Conservation (phyloP, 768 basidiomycete species). For the Coprinellus micaceus region DNA sequence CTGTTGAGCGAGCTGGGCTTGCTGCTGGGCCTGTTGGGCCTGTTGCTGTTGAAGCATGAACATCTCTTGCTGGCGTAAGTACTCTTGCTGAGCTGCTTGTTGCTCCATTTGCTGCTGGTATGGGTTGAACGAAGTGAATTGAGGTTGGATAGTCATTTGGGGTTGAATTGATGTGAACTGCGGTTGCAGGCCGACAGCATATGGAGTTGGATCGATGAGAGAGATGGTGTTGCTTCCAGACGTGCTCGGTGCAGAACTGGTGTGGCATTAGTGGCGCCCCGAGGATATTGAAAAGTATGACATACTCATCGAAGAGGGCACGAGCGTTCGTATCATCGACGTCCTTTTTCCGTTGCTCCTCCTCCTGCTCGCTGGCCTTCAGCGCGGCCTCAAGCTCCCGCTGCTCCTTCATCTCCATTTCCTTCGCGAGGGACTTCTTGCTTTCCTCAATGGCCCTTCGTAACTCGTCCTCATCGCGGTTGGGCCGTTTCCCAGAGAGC, state of each 20-base stretch:
- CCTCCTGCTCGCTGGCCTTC: constrained; percentile 86
- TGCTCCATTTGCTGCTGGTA: constrained; percentile 92
- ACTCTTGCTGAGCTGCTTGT: constrained; percentile 80
- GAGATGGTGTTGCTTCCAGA: constrained; percentile 51
- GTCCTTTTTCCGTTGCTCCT: constrained; percentile 65
- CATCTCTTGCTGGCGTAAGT: constrained; percentile 70
- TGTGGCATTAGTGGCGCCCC: constrained; percentile 46
- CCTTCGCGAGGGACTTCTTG: constrained; percentile 67
- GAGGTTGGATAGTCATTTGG: constrained; percentile 75
- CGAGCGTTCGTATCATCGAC: constrained; percentile 71
- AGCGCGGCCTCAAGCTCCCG: constrained; percentile 82
- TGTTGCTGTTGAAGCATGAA: constrained; percentile 53
- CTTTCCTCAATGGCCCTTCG: constrained; percentile 86
- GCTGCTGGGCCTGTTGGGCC: constrained; percentile 54
- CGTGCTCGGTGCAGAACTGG: constrained; percentile 30
- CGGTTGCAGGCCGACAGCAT: constrained; percentile 53
- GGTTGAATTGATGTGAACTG: constrained; percentile 60
- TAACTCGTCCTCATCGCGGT: constrained; percentile 79
- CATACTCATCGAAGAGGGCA: constrained; percentile 82
- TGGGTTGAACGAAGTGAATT: constrained; percentile 91
- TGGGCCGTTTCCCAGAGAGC: constrained; percentile 28
- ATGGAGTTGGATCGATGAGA: constrained; percentile 56
- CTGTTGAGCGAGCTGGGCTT: constrained; percentile 52
- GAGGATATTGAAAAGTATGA: constrained; percentile 41
- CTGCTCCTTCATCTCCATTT: constrained; percentile 73